Conservation (phyloP, 495 filamentous ascomycete genomes). For the Chaetomium tenue region DNA sequence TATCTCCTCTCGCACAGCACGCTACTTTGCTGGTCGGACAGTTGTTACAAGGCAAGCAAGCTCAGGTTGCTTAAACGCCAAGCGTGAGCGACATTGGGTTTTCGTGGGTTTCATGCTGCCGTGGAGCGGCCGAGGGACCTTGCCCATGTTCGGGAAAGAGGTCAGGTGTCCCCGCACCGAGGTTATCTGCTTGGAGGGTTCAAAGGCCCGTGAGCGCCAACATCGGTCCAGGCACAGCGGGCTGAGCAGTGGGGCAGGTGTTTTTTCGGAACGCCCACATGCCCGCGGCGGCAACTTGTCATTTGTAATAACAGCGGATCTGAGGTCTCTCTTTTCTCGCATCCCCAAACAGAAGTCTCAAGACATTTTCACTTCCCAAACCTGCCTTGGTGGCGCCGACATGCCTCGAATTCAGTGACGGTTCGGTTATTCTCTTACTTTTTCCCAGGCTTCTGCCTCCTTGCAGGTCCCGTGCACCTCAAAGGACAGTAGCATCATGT, state of each 20-base stretch:
- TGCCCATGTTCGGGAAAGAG: neutral
- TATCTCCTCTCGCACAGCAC: no score
- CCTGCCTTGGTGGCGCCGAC: neutral
- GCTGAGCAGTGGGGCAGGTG: neutral
- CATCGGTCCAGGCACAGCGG: neutral
- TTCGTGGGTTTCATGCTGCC: neutral
- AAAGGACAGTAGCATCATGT: slow-evolving; percentile 14
- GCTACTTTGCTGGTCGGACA: no score
- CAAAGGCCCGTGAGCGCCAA: neutral
- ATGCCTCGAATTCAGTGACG: slow-evolving; percentile 10
- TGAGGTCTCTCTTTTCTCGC: slow-evolving; percentile 3
- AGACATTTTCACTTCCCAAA: neutral
- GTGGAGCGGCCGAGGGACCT: neutral
- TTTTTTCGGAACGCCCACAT: neutral
- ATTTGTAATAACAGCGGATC: neutral
- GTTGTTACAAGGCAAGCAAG: neutral
- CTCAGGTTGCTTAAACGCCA: neutral
- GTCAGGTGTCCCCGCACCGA: neutral
- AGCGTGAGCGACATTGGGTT: no score
- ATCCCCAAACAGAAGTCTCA: slow-evolving; percentile 6
- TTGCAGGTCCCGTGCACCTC: neutral
- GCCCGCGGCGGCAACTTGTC: neutral
- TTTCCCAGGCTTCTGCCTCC: neutral
- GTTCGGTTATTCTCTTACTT: neutral
- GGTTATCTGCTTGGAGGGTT: neutral